phyloP scores from a whole-genome alignment of 2,329 filamentous ascomycete species.

The Trichoderma koningii region DNA sequence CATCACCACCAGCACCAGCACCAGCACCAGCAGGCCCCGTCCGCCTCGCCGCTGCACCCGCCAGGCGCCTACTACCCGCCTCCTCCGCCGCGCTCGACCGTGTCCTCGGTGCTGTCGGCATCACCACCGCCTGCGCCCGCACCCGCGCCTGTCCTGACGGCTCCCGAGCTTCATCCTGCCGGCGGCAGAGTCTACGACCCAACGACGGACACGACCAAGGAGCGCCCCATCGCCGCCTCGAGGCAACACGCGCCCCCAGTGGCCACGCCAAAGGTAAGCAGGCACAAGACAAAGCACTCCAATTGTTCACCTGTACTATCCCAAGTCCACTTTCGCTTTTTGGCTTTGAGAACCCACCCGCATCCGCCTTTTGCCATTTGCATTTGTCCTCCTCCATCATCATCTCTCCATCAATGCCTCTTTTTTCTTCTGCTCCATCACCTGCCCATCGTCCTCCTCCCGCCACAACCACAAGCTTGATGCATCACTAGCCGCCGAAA shows the following conservation, averaged over 20 bases:
- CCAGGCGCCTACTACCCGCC: constrained; percentile 46
- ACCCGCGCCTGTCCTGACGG: neutral
- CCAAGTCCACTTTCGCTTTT: constrained; percentile 32
- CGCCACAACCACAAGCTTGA: neutral
- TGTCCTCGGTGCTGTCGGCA: constrained; percentile 34
- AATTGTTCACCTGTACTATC: neutral
- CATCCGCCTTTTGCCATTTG: constrained; percentile 14
- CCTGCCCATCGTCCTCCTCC: too few species aligned
- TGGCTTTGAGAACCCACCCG: constrained; percentile 11
- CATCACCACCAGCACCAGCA: constrained; percentile 25
- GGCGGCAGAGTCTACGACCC: constrained; percentile 57
- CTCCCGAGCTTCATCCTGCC: constrained; percentile 33
- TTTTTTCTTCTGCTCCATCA: neutral
- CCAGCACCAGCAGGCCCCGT: constrained; percentile 31
- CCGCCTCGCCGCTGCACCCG: constrained; percentile 49
- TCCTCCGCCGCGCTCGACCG: constrained; percentile 28
- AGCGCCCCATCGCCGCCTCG: constrained; percentile 51
- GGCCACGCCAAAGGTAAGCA: constrained; percentile 52
- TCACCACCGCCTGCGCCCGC: constrained; percentile 3
- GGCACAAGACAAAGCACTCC: too few species aligned
- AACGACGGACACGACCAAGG: constrained; percentile 52
- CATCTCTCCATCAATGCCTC: constrained; percentile 11
- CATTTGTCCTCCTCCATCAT: neutral
- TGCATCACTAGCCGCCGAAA: constrained; percentile 4
- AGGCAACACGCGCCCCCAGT: constrained; percentile 50